Evolutionary conservation across 768 basidiomycete genomes (phyloP).

Genomic region (Tremella fuciformis): DNA sequence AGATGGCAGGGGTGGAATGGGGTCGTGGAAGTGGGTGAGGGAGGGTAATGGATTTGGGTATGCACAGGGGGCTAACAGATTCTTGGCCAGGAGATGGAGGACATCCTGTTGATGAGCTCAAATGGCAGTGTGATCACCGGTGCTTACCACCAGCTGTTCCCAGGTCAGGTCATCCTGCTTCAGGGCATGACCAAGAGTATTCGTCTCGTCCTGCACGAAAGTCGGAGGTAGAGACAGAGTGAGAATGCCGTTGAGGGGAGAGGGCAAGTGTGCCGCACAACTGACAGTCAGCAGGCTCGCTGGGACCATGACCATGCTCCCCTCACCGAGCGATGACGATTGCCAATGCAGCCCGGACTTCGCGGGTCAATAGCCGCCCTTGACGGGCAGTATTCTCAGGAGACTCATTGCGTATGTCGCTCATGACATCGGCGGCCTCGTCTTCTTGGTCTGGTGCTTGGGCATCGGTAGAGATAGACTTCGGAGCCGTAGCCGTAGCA

Average conservation of each 20-base stretch:
- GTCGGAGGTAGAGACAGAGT: slow-evolving; percentile 33
- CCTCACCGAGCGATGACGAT: slow-evolving; percentile 33
- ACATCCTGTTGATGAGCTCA: slow-evolving; percentile 27
- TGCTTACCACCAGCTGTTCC: slow-evolving; percentile 41
- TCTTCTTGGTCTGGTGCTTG: background rate
- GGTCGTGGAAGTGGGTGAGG: slow-evolving; percentile 28
- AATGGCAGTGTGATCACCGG: background rate
- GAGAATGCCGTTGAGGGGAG: slow-evolving; percentile 33
- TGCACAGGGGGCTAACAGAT: slow-evolving; percentile 35
- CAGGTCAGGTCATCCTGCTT: slow-evolving; percentile 32
- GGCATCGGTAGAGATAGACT: background rate
- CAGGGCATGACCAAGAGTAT: slow-evolving; percentile 38
- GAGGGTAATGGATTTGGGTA: slow-evolving; percentile 43
- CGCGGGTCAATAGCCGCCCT: slow-evolving; percentile 10
- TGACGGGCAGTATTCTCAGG: background rate
- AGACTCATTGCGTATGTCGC: slow-evolving; percentile 5
- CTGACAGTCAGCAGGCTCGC: slow-evolving; percentile 14
- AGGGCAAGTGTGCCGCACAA: slow-evolving; percentile 33
- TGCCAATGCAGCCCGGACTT: slow-evolving; percentile 27
- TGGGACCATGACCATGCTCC: background rate
- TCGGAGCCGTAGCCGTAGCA: background rate
- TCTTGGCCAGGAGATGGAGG: slow-evolving; percentile 35
- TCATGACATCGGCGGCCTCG: slow-evolving; percentile 9
- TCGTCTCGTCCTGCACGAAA: slow-evolving; percentile 33
- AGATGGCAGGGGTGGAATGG: slow-evolving; percentile 36